Evolutionary conservation across 2,329 filamentous ascomycete genomes (phyloP), one percentile per base, ranked within the genome.

Genomic region (Fusarium metavorans): DNA sequence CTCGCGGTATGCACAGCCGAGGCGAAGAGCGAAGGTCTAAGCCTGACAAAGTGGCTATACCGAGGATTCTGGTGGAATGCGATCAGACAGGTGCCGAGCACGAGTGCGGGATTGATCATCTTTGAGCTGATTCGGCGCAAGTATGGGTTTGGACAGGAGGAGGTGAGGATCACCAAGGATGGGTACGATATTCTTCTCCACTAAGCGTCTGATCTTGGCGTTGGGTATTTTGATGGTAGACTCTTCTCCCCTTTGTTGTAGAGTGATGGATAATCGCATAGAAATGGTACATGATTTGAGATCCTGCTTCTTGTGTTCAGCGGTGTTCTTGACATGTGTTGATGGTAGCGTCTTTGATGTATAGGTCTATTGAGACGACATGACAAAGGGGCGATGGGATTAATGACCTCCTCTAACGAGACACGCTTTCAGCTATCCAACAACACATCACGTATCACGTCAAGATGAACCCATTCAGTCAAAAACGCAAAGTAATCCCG

Each of bases 61-160:
- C 86, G 89, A 6, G 92, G 91, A 14, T 95, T 95, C 80, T 91
- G 92, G 87, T 90, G 89, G 88, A 92, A 88, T 64, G 93, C 93
- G 1, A 88, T 95, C 62, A 86, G 92, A 6, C 93, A 95, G 82
- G 92, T 94, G 2, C 93, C 93, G 0, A 94, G 92, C 79, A 95
- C 93, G 2, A 93, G 91, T 69, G 93, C 93, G 0, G 93, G 93
- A 0, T 80, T 95, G 68, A 94, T 95, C 75, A 93, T 94, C 23
- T 95, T 95, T 80, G 93, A 95, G 83, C 80, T 95, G 52, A 90
- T 95, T 41, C 85, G 93, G 66, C 86, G 93, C 39, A 94, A 94
- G 82, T 95, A 94, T 76, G 92, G 91, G 2, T 85, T 89, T 67
- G 87, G 88, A 2, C 86, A 86, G 20, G 91, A 92, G 59, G 88